These are phyloP conservation scores for Copromyces sp. DNA, from an alignment of 495 filamentous ascomycete genomes.

Conservation along the genomic window DNA sequence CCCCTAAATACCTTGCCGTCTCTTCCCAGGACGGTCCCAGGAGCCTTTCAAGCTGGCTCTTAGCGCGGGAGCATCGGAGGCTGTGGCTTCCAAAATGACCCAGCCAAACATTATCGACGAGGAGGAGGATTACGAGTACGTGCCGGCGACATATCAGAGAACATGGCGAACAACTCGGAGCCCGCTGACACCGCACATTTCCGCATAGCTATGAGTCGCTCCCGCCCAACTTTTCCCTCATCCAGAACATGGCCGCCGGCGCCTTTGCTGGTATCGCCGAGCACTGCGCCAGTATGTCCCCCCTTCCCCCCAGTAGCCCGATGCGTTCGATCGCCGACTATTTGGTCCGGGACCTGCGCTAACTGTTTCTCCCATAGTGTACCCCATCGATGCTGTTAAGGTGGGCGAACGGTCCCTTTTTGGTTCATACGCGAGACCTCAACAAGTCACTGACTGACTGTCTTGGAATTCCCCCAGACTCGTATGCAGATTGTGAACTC, in stretches of 20 bases:
- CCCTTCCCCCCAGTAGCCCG: not conserved
- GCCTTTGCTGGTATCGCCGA: conserved; percentile 90
- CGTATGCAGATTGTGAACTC: conserved; percentile 96
- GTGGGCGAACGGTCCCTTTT: conserved; percentile 39
- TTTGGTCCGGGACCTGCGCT: conserved; percentile 5
- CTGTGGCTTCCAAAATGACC: conserved; percentile 47
- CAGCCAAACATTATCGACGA: conserved; percentile 42
- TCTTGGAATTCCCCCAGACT: conserved; percentile 48
- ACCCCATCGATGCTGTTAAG: conserved; percentile 96
- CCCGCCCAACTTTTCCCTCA: conserved; percentile 48
- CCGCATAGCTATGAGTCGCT: conserved; percentile 45
- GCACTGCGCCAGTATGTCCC: conserved; percentile 45
- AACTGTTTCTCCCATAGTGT: conserved; percentile 73
- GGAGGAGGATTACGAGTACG: conserved; percentile 50
- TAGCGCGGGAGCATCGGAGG: conserved; percentile 43
- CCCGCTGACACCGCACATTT: conserved; percentile 2
- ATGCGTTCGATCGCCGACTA: not conserved
- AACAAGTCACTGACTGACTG: conserved; percentile 13
- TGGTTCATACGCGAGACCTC: not conserved
- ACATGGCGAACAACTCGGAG: not conserved
- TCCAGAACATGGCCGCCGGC: conserved; percentile 81
- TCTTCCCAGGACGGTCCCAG: conserved; percentile 1
- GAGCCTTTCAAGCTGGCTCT: conserved; percentile 42
- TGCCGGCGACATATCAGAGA: conserved; percentile 4
- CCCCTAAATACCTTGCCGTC: not conserved